A percentile compares a stretch with the other conserved stretches of the same genome.
phyloP scores from a whole-genome alignment of 2,329 filamentous ascomycete genomes.

The Tolypocladium endophyticum region DNA sequence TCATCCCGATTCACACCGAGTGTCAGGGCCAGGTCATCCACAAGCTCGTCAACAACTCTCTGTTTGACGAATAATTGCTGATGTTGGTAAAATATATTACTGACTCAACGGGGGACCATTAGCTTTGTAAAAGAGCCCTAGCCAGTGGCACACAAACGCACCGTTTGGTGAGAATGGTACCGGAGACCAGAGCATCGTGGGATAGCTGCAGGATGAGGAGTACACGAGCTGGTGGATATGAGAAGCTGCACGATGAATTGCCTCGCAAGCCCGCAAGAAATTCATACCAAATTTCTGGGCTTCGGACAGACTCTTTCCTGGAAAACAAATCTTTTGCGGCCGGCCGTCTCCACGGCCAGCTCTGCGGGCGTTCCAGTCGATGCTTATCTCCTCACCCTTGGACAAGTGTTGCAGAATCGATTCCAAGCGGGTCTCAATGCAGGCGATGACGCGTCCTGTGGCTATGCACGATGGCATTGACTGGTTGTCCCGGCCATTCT shows the following conservation, averaged over 20 bases:
- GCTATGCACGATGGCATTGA: neutral
- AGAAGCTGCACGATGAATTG: neutral
- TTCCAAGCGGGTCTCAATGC: constrained; percentile 25
- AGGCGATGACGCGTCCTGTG: constrained; percentile 16
- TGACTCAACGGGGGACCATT: constrained; percentile 19
- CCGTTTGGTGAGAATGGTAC: constrained; percentile 51
- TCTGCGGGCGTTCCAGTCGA: constrained; percentile 15
- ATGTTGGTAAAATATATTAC: constrained; percentile 73
- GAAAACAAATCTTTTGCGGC: constrained; percentile 27
- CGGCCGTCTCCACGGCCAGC: constrained; percentile 2
- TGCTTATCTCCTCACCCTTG: constrained; percentile 13
- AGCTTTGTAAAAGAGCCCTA: neutral
- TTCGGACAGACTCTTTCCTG: constrained; percentile 35
- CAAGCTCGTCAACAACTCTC: constrained; percentile 55
- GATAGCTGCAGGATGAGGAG: constrained; percentile 48
- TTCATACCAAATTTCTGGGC: constrained; percentile 41
- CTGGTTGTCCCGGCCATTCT: neutral
- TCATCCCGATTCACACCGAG: constrained; percentile 52
- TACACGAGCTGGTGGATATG: constrained; percentile 34
- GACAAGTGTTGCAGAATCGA: constrained; percentile 16
- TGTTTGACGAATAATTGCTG: constrained; percentile 63
- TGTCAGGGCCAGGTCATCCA: constrained; percentile 65
- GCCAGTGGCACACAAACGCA: constrained; percentile 13
- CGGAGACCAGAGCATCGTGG: constrained; percentile 46
- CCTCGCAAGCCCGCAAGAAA: neutral